Conservation (phyloP, 768 basidiomycete genomes). For the Boletus tylopilopsis region DNA sequence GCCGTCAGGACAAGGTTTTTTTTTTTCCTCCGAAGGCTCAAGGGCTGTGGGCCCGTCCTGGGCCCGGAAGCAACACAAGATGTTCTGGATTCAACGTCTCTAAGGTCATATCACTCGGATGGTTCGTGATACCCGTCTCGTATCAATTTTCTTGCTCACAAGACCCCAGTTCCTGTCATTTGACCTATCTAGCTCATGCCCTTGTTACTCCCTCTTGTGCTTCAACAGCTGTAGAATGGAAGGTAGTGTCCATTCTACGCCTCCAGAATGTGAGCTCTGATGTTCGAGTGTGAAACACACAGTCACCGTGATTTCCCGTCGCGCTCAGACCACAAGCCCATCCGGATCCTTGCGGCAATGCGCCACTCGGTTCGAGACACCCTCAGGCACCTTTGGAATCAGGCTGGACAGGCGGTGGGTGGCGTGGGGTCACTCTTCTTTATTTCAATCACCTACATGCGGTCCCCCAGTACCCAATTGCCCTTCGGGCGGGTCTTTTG, state of each 20-base stretch:
- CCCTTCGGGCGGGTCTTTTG: neutral
- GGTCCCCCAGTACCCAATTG: neutral
- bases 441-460: neutral
- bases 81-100: neutral
- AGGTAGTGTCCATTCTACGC: neutral
- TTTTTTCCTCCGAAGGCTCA: neutral
- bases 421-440: neutral
- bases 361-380: neutral
- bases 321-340: neutral
- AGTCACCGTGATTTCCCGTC: neutral
- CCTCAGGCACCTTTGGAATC: neutral
- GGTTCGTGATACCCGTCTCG: neutral
- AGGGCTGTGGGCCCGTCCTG: neutral
- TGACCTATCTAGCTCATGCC: neutral
- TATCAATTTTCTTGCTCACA: neutral
- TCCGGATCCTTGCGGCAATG: neutral
- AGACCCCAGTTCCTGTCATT: constrained; percentile 1
- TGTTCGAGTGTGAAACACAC: neutral
- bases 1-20: neutral
- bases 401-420: neutral
- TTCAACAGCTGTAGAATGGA: constrained; percentile 2
- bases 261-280: neutral
- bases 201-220: neutral
- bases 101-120: neutral
- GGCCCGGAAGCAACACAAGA: neutral